Conservation (phyloP, 73 alveolate genomes). For the Tetrahymena thermophila region DNA sequence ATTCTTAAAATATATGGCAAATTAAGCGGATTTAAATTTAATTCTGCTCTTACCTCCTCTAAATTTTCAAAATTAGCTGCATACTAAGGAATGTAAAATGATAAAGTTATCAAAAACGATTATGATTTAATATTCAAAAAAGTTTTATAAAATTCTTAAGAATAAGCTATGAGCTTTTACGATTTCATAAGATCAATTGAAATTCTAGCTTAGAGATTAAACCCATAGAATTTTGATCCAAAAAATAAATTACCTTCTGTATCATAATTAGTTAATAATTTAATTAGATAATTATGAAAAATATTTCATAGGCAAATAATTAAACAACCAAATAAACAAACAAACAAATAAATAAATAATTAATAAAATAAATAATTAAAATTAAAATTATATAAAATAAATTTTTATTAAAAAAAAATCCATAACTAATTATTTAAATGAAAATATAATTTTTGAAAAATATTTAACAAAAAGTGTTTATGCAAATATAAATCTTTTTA, state of each 20-base stretch:
- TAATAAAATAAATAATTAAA: too few relatives aligned
- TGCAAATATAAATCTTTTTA: too few relatives aligned
- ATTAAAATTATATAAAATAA: too few relatives aligned
- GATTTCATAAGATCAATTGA: slow-evolving; percentile 42
- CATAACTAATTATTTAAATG: too few relatives aligned
- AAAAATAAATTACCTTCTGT: background rate
- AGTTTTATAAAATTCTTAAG: background rate
- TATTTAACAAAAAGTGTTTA: too few relatives aligned
- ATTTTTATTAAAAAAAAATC: too few relatives aligned
- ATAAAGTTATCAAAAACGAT: slow-evolving; percentile 25
- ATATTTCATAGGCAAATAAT: too few relatives aligned
- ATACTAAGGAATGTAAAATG: slow-evolving; percentile 6
- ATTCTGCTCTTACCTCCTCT: slow-evolving; percentile 15
- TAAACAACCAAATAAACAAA: too few relatives aligned
- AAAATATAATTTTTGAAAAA: too few relatives aligned
- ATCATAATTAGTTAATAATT: background rate
- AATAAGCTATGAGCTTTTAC: slow-evolving; percentile 31
- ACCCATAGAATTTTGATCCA: background rate
- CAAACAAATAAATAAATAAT: too few relatives aligned
- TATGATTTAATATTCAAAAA: slow-evolving; percentile 36
- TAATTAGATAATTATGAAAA: background rate
- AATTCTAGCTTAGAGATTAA: slow-evolving; percentile 10
- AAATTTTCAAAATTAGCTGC: slow-evolving; percentile 19
- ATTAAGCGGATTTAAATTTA: slow-evolving; percentile 30
- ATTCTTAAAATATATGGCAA: slow-evolving; percentile 28